Percentiles rank a stretch among this genome's conserved stretches.
Evolutionary conservation across 2,329 filamentous ascomycete genomes (phyloP).

Genomic region (Xylariaceae sp.): DNA sequence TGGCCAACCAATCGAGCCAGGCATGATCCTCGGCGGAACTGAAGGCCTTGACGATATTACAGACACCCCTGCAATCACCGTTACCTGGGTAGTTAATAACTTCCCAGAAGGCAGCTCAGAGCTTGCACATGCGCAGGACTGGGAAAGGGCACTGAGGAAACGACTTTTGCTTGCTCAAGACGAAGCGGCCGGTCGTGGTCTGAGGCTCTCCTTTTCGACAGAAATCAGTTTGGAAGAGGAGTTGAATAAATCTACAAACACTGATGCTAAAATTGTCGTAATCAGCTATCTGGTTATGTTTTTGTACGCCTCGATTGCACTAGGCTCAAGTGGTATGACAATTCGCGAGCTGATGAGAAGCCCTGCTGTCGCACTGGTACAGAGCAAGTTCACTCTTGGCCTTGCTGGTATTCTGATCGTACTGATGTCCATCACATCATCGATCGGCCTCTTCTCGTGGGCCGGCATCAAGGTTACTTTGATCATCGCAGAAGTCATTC

Average conservation of each 20-base stretch:
- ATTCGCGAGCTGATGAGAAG: constrained; percentile 80
- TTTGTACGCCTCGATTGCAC: constrained; percentile 89
- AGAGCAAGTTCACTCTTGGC: constrained; percentile 97
- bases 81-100: constrained; percentile 96
- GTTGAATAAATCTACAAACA: constrained; percentile 97
- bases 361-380: constrained; percentile 83
- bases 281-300: constrained; percentile 99
- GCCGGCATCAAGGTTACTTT: constrained; percentile 91
- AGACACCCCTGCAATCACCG: constrained; percentile 80
- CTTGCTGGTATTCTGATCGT: constrained; percentile 94
- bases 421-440: constrained; percentile 94
- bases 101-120: constrained; percentile 74
- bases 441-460: constrained; percentile 93
- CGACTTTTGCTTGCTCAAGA: constrained; percentile 78
- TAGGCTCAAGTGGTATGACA: constrained; percentile 86
- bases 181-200: constrained; percentile 78
- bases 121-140: constrained; percentile 81
- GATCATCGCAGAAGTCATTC: constrained; percentile 98
- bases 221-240: constrained; percentile 96
- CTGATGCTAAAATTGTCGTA: constrained; percentile 93
- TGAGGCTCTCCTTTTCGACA: constrained; percentile 91
- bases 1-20: constrained; percentile 84
- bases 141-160: constrained; percentile 80
- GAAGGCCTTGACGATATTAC: constrained; percentile 68
- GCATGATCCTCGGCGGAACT: constrained; percentile 86